phyloP scores from a whole-genome alignment of 306 rosid genomes.

The Prunus padus region DNA sequence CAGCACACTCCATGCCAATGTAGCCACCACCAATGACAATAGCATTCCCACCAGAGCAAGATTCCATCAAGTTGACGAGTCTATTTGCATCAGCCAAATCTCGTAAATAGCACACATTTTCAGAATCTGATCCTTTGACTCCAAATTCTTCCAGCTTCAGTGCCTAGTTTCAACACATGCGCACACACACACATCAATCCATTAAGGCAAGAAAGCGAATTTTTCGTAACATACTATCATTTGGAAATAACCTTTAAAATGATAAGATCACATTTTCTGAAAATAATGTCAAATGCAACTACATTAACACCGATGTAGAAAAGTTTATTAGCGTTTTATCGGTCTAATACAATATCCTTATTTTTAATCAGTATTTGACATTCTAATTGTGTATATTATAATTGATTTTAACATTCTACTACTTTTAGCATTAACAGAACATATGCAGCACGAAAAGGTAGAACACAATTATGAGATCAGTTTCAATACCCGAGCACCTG shows the following conservation, averaged over 20 bases:
- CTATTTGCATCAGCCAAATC: conserved; percentile 80
- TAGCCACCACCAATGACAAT: conserved; percentile 97
- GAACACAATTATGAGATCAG: conserved; percentile 35
- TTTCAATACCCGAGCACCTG: conserved; percentile 98
- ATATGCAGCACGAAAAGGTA: conserved; percentile 7
- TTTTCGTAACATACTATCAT: background rate
- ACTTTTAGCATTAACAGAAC: conserved; percentile 7
- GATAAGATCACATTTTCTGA: background rate
- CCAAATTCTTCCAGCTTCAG: conserved; percentile 97
- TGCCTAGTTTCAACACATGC: conserved; percentile 47
- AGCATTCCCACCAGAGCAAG: conserved; percentile 80
- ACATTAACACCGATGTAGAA: background rate
- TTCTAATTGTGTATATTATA: background rate
- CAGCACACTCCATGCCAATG: conserved; percentile 98
- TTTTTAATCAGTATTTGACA: background rate
- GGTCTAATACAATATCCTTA: background rate
- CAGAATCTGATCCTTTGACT: conserved; percentile 88
- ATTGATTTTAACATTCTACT: conserved; percentile 6
- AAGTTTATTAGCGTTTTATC: too few species aligned
- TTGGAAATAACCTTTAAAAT: background rate
- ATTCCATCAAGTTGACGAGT: conserved; percentile 57
- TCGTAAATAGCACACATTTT: conserved; percentile 88
- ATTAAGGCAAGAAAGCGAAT: background rate
- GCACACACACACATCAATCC: background rate
- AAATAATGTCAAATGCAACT: background rate